Evolutionary conservation across 805 yeast genomes (phyloP).

Genomic region (Wickerhamiella lipophila): DNA sequence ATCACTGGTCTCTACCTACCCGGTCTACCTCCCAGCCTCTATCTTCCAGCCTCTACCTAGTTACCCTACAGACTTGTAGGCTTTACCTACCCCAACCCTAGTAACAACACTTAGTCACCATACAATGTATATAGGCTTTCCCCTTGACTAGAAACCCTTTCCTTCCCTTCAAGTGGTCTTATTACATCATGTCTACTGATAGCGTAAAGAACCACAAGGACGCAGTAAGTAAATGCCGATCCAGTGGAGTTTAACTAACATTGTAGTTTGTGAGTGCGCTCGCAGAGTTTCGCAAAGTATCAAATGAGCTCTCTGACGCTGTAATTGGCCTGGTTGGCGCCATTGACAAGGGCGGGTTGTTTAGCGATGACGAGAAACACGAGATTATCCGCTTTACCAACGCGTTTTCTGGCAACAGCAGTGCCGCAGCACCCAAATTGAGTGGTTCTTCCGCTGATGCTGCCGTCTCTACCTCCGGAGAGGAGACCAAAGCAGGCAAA

Average conservation of each 20-base stretch:
- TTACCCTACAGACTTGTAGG: too few species aligned
- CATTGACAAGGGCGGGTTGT: not conserved
- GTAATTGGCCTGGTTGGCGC: not conserved
- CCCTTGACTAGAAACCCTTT: too few species aligned
- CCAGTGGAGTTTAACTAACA: not conserved
- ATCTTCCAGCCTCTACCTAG: too few species aligned
- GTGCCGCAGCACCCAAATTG: not conserved
- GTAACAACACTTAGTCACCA: too few species aligned
- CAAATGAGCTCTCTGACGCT: not conserved
- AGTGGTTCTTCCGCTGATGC: not conserved
- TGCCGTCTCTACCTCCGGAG: not conserved
- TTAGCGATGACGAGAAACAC: not conserved
- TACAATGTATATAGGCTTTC: too few species aligned
- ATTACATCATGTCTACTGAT: not conserved
- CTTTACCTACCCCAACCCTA: too few species aligned
- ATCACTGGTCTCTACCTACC: too few species aligned
- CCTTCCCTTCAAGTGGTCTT: not conserved
- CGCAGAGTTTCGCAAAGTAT: not conserved
- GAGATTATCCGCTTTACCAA: not conserved
- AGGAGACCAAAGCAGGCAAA: conserved; percentile 15
- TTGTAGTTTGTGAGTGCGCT: not conserved
- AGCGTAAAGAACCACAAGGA: not conserved
- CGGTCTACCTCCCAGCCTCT: too few species aligned
- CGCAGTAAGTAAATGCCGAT: not conserved
- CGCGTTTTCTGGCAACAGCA: not conserved